A percentile compares a stretch with the other conserved stretches of the same genome.
phyloP scores from a whole-genome alignment of 352 stramenopile species.

The Phytophthora macrochlamydospora region DNA sequence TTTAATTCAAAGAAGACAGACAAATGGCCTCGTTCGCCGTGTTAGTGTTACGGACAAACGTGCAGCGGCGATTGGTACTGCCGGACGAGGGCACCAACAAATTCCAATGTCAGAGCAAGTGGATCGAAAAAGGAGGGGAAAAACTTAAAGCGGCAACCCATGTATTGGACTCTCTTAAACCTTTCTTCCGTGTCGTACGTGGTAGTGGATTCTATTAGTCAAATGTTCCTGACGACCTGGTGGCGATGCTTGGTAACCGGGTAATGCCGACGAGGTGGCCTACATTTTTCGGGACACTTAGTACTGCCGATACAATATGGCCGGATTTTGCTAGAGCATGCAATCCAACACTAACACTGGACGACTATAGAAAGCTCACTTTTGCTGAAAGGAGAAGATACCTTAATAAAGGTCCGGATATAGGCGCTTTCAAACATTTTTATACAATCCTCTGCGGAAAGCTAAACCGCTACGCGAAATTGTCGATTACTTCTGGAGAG shows the following conservation, averaged over 20 bases:
- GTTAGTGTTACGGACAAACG: background rate
- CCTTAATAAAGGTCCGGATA: slow-evolving; percentile 17
- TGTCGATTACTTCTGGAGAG: slow-evolving; percentile 20
- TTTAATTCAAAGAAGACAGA: slow-evolving; percentile 20
- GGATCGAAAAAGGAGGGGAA: too few species aligned
- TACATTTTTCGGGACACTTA: background rate
- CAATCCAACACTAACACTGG: background rate
- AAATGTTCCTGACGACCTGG: slow-evolving; percentile 15
- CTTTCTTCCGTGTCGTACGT: slow-evolving; percentile 17
- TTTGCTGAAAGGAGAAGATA: background rate
- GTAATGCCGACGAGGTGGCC: background rate
- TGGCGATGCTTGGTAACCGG: slow-evolving; percentile 17
- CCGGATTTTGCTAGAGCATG: background rate
- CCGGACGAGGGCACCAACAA: background rate
- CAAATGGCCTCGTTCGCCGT: slow-evolving; percentile 16
- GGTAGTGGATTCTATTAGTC: slow-evolving; percentile 18
- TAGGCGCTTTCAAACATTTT: slow-evolving; percentile 19
- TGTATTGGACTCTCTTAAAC: slow-evolving; percentile 8
- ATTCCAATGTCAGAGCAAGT: background rate
- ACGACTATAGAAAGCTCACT: background rate
- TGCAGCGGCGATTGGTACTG: background rate
- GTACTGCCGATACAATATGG: background rate
- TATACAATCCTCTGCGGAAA: background rate
- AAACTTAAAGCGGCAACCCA: background rate
- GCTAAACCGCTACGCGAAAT: slow-evolving; percentile 13